Conservation (phyloP, 1,284 basidiomycete species). For the Xanthoconium separans region DNA sequence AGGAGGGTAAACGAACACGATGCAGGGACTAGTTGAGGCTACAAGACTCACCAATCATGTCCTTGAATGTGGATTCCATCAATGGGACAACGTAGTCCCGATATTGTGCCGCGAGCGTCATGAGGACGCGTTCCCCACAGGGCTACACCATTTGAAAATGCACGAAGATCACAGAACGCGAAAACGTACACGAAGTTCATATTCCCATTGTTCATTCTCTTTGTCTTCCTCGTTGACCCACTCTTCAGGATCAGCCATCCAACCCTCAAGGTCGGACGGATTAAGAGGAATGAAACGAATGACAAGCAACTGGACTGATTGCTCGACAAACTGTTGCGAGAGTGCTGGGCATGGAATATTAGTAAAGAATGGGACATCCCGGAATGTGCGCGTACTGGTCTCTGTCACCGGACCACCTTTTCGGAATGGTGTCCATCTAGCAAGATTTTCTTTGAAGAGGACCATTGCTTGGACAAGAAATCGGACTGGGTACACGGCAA, state of each 20-base stretch:
- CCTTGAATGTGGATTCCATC: constrained; percentile 56
- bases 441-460: constrained; percentile 81
- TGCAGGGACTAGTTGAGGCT: neutral
- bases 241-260: constrained; percentile 86
- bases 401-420: constrained; percentile 60
- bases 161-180: constrained; percentile 4
- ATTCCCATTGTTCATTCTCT: constrained; percentile 88
- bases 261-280: constrained; percentile 71
- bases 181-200: constrained; percentile 68
- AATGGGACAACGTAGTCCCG: constrained; percentile 72
- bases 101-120: constrained; percentile 78
- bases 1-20: constrained; percentile 1
- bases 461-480: constrained; percentile 86
- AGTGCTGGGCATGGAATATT: constrained; percentile 50
- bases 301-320: constrained; percentile 76
- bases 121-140: constrained; percentile 84
- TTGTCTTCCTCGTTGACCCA: constrained; percentile 86
- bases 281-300: constrained; percentile 83
- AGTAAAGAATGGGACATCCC: constrained; percentile 10
- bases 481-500: constrained; percentile 68
- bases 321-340: constrained; percentile 71
- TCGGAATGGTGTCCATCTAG: constrained; percentile 66
- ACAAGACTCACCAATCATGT: constrained; percentile 48
- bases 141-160: constrained; percentile 49
- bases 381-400: constrained; percentile 44